Percentiles rank a stretch among this genome's conserved stretches.
Conservation (phyloP, 2,329 filamentous ascomycete species). For the Harringtonia aguacate region DNA sequence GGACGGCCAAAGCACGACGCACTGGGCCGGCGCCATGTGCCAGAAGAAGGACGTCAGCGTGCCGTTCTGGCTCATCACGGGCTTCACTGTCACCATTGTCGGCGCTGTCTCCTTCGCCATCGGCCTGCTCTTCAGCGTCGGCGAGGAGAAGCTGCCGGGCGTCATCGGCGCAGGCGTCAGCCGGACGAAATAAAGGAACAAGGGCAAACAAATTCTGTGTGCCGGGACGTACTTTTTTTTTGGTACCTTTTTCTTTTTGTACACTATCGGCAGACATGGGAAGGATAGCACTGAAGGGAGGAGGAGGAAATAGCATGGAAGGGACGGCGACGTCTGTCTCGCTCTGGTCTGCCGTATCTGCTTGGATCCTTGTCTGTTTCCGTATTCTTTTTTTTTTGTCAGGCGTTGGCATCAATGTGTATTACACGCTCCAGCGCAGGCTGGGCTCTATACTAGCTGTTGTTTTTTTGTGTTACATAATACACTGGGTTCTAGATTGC, state of each 20-base stretch:
- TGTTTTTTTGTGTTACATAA: background rate
- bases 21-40: constrained; percentile 80
- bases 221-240: background rate
- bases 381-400: too few relatives aligned
- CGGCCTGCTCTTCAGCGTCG: constrained; percentile 71
- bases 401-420: too few relatives aligned
- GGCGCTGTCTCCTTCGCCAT: constrained; percentile 60
- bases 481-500: background rate
- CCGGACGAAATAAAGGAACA: constrained; percentile 57
- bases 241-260: background rate
- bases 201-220: too few relatives aligned
- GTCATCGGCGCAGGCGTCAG: constrained; percentile 95
- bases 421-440: too few relatives aligned
- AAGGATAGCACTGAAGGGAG: too few relatives aligned
- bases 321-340: too few relatives aligned
- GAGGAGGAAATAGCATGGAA: background rate
- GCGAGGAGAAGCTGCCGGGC: constrained; percentile 77
- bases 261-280: background rate
- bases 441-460: background rate
- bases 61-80: constrained; percentile 78
- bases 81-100: constrained; percentile 61
- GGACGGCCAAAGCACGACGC: constrained; percentile 37
- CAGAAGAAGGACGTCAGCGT: constrained; percentile 85
- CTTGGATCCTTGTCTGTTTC: too few relatives aligned
- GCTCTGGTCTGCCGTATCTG: too few relatives aligned